phyloP scores from a whole-genome alignment of 139 green algal species.

The Ostreobium quekettii region DNA sequence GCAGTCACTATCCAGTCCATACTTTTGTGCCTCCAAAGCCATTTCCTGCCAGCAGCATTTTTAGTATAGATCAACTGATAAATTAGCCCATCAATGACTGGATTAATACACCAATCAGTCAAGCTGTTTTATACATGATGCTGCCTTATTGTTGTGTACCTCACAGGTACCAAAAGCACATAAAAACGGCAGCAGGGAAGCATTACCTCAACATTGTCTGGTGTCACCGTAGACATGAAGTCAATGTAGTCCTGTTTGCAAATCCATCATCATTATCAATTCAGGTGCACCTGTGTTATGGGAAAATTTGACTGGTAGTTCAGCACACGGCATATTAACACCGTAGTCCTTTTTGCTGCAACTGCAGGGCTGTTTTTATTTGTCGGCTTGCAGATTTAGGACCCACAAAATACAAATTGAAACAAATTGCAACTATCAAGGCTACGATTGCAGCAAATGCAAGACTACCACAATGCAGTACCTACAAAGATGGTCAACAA shows the following conservation, averaged over 20 bases:
- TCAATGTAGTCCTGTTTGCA: conserved; percentile 62
- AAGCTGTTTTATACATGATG: background rate
- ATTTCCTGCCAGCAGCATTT: background rate
- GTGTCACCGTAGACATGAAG: conserved; percentile 68
- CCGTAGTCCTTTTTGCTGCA: too few species aligned
- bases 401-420: background rate
- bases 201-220: conserved; percentile 43
- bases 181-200: background rate
- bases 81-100: background rate
- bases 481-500: too few species aligned
- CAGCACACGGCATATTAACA: too few species aligned
- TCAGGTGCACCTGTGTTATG: too few species aligned
- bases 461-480: too few species aligned
- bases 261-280: background rate
- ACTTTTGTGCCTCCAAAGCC: conserved; percentile 39
- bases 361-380: too few species aligned
- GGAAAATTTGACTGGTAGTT: too few species aligned
- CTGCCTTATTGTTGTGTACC: background rate
- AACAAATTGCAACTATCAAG: background rate
- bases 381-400: too few species aligned
- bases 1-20: conserved; percentile 81
- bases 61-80: background rate
- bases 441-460: too few species aligned
- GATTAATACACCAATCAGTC: background rate
- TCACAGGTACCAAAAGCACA: conserved; percentile 5